Evolutionary conservation across 108 stramenopile species (phyloP).

Genomic region (Schizochytrium sp.): DNA sequence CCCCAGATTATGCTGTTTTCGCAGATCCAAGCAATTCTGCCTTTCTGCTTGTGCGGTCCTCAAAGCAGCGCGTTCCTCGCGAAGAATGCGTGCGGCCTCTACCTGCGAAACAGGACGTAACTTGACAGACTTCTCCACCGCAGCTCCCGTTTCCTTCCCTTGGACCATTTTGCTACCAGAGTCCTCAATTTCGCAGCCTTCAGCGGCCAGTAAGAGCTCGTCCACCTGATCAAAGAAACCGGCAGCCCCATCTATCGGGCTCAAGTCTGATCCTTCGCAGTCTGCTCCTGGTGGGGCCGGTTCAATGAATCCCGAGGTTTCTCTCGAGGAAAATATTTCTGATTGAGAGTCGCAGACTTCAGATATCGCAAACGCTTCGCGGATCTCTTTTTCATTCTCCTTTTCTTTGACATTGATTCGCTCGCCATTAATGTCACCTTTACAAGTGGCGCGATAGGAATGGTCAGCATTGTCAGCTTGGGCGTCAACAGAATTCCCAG

Average conservation of each 20-base stretch:
- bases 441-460: too few species aligned
- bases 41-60: background rate
- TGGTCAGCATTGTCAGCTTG: too few species aligned
- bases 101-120: background rate
- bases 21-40: background rate
- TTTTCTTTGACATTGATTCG: too few species aligned
- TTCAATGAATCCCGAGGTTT: background rate
- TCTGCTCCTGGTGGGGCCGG: background rate
- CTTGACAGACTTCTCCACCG: background rate
- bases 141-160: background rate
- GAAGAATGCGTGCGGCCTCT: background rate
- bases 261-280: background rate
- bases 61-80: background rate
- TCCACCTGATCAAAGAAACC: background rate
- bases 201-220: background rate
- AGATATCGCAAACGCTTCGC: too few species aligned
- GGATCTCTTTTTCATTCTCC: too few species aligned
- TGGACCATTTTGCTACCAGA: background rate
- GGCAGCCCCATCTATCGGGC: background rate
- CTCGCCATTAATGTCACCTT: too few species aligned
- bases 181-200: background rate
- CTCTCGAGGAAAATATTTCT: too few species aligned
- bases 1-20: background rate
- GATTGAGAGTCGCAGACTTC: too few species aligned
- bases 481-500: too few species aligned